These are phyloP conservation scores for Backusella parvicylindrica DNA, from an alignment of 192 early-diverging fungal genomes.

Conservation along the genomic window DNA sequence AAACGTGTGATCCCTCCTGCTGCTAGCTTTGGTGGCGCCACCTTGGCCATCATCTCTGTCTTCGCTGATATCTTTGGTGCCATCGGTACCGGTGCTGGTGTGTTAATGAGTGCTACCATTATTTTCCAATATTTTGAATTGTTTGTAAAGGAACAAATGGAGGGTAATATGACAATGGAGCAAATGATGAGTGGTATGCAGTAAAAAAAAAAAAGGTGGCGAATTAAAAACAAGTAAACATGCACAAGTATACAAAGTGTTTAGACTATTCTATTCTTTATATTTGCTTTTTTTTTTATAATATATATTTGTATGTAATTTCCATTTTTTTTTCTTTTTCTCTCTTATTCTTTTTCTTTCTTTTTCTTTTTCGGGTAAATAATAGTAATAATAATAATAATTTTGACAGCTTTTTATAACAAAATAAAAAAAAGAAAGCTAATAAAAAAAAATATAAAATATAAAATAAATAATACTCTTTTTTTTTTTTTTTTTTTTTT, in stretches of 20 bases:
- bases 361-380: neutral
- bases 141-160: conserved; percentile 91
- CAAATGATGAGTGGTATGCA: conserved; percentile 1
- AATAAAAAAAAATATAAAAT: too few species aligned
- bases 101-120: conserved; percentile 84
- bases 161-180: conserved; percentile 26
- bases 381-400: neutral
- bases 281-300: neutral
- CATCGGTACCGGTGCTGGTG: conserved; percentile 99
- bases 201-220: neutral
- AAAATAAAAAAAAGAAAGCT: neutral
- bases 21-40: conserved; percentile 95
- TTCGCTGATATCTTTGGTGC: conserved; percentile 96
- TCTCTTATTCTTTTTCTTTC: neutral
- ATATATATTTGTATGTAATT: neutral
- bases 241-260: neutral
- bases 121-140: conserved; percentile 86
- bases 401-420: neutral
- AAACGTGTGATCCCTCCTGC: conserved; percentile 98
- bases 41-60: conserved; percentile 91
- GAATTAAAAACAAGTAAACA: neutral
- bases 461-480: too few species aligned
- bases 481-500: too few species aligned
- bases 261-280: neutral
- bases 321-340: neutral